Conservation (phyloP, 768 basidiomycete genomes). For the Termitomyces sp. region DNA sequence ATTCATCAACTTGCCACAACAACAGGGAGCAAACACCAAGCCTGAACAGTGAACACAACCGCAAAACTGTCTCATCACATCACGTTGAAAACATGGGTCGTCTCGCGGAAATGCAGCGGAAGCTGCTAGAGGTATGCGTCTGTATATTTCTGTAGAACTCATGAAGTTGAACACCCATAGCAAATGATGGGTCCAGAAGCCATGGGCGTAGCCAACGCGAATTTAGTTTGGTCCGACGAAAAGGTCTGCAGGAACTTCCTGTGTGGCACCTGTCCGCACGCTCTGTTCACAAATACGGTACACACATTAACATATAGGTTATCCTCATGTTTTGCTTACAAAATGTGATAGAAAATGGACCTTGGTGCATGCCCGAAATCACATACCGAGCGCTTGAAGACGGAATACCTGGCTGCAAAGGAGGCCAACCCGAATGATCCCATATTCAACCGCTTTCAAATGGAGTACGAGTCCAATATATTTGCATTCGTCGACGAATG, state of each 20-base stretch:
- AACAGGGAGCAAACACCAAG: constrained; percentile 13
- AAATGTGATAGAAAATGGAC: constrained; percentile 88
- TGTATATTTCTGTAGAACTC: constrained; percentile 29
- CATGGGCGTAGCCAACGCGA: constrained; percentile 93
- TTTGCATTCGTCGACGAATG: constrained; percentile 98
- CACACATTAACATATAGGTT: constrained; percentile 24
- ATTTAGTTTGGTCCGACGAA: constrained; percentile 91
- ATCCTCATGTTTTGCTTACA: constrained; percentile 1
- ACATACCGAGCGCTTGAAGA: constrained; percentile 91
- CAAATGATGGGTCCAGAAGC: constrained; percentile 99
- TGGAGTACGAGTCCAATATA: constrained; percentile 95
- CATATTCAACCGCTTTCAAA: constrained; percentile 84
- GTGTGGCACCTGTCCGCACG: constrained; percentile 98
- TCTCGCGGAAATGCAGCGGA: constrained; percentile 96
- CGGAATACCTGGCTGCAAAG: constrained; percentile 79
- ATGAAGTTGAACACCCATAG: constrained; percentile 45
- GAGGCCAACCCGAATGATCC: constrained; percentile 76
- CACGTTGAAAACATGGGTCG: constrained; percentile 68
- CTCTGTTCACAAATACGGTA: constrained; percentile 97
- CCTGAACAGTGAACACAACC: constrained; percentile 15
- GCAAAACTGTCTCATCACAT: constrained; percentile 12
- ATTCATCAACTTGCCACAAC: constrained; percentile 6
- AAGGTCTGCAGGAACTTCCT: constrained; percentile 99
- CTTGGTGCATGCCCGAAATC: constrained; percentile 96
- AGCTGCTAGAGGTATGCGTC: constrained; percentile 58